Evolutionary conservation across 1,139 yeast genomes (phyloP).

Genomic region (Blastobotrys aristatus): DNA sequence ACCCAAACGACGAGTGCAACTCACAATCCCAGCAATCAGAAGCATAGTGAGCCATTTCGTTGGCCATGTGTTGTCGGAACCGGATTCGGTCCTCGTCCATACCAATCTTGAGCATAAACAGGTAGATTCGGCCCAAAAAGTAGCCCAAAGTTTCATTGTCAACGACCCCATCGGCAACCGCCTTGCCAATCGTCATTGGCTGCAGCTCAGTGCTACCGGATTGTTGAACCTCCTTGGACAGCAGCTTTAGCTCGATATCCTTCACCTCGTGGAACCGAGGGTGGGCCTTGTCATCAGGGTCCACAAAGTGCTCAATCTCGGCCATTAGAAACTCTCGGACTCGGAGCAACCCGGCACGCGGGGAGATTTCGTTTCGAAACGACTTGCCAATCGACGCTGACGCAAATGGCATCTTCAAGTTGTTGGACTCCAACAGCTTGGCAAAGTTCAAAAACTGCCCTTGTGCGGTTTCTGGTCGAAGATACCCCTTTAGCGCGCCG

Average conservation of each 20-base stretch:
- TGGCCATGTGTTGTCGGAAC: conserved; percentile 97
- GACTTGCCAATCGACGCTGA: conserved; percentile 98
- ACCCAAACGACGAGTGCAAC: conserved; percentile 89
- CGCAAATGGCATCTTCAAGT: conserved; percentile 97
- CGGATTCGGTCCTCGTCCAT: conserved; percentile 77
- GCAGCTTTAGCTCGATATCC: conserved; percentile 66
- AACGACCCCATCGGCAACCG: conserved; percentile 80
- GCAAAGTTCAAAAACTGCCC: conserved; percentile 96
- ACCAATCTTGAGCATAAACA: conserved; percentile 83
- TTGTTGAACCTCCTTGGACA: conserved; percentile 83
- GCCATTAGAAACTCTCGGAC: conserved; percentile 99
- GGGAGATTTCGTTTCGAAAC: conserved; percentile 97
- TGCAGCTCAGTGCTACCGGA: conserved; percentile 69
- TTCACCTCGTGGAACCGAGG: conserved; percentile 71
- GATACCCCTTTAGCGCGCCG: conserved; percentile 89
- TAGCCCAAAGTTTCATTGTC: conserved; percentile 97
- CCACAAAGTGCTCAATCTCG: conserved; percentile 97
- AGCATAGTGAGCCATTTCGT: conserved; percentile 99
- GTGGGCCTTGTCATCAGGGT: conserved; percentile 82
- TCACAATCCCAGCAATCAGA: conserved; percentile 99
- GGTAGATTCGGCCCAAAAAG: conserved; percentile 87
- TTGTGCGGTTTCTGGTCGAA: conserved; percentile 99
- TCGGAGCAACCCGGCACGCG: conserved; percentile 94
- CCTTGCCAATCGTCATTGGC: conserved; percentile 76
- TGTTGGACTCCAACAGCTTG: conserved; percentile 91